phyloP scores from a whole-genome alignment of 768 basidiomycete species.

The Galerina marginata region DNA sequence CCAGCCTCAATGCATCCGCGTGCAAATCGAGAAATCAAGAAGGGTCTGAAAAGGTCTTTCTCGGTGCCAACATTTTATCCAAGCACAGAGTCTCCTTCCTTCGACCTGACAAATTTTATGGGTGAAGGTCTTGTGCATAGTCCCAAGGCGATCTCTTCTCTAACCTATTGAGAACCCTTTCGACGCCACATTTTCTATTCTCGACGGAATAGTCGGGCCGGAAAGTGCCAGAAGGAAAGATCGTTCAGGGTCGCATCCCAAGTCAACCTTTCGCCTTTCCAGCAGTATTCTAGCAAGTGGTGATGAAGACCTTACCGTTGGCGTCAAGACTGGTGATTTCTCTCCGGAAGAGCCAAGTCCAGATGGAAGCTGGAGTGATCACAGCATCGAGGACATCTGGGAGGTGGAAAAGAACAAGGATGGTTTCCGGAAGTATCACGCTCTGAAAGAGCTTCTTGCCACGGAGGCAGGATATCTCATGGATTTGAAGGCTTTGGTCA shows the following conservation, averaged over 20 bases:
- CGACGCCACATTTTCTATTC: conserved; percentile 22
- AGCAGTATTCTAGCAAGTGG: conserved; percentile 7
- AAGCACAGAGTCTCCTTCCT: conserved; percentile 20
- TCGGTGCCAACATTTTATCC: conserved; percentile 45
- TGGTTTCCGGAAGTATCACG: conserved; percentile 62
- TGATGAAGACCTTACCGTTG: conserved; percentile 9
- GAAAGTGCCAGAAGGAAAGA: conserved; percentile 3
- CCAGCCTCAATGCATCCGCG: conserved; percentile 44
- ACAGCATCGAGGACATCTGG: conserved; percentile 33
- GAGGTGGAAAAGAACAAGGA: conserved; percentile 48
- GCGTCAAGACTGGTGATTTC: conserved; percentile 12
- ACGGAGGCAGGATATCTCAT: conserved; percentile 85
- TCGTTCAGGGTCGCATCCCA: conserved; percentile 23
- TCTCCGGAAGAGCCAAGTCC: conserved; percentile 22
- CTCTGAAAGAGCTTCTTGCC: conserved; percentile 81
- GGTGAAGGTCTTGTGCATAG: conserved; percentile 21
- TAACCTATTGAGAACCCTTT: conserved; percentile 17
- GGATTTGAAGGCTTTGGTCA: conserved; percentile 79
- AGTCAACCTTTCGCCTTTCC: conserved; percentile 39
- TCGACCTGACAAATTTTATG: conserved; percentile 21
- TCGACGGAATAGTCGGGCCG: conserved; percentile 18
- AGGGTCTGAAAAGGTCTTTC: conserved; percentile 40
- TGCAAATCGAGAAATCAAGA: conserved; percentile 26
- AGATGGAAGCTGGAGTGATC: conserved; percentile 33
- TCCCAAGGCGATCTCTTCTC: conserved; percentile 13